These are phyloP conservation scores for Astragalus glycyphyllos DNA, from an alignment of 306 rosid species.

Conservation along the genomic window DNA sequence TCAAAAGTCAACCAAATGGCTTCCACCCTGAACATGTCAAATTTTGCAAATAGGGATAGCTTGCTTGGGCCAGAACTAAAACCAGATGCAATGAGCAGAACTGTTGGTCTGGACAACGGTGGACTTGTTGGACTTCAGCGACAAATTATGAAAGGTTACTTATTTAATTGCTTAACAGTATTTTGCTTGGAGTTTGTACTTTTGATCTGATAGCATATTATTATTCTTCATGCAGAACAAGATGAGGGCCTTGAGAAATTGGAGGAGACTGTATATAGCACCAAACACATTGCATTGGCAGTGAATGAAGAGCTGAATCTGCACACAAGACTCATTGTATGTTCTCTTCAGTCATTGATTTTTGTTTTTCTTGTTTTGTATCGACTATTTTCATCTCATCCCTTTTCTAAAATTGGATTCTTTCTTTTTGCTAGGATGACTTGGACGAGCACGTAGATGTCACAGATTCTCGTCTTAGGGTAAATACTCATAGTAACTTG, in stretches of 20 bases:
- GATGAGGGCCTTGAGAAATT: conserved; percentile 87
- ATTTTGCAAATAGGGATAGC: conserved; percentile 79
- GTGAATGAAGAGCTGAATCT: conserved; percentile 88
- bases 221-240: conserved; percentile 71
- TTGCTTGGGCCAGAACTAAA: conserved; percentile 91
- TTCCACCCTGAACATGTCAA: conserved; percentile 71
- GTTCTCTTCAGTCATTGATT: conserved; percentile 31
- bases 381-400: conserved; percentile 9
- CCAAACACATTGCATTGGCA: conserved; percentile 95
- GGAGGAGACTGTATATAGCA: conserved; percentile 78
- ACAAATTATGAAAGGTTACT: conserved; percentile 78
- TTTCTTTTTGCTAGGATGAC: conserved; percentile 72
- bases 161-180: conserved; percentile 29
- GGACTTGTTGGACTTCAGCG: conserved; percentile 86
- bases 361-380: conserved; percentile 20
- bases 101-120: conserved; percentile 76
- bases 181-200: conserved; percentile 26
- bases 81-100: conserved; percentile 69
- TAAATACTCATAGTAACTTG: conserved; percentile 48
- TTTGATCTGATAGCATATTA: conserved; percentile 40
- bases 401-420: conserved; percentile 9
- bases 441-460: conserved; percentile 85
- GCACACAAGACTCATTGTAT: conserved; percentile 87
- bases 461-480: conserved; percentile 84
- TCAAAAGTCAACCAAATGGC: conserved; percentile 84